These are phyloP conservation scores for Erysimum cheiri DNA, from an alignment of 441 rosid species.

Conservation along the genomic window DNA sequence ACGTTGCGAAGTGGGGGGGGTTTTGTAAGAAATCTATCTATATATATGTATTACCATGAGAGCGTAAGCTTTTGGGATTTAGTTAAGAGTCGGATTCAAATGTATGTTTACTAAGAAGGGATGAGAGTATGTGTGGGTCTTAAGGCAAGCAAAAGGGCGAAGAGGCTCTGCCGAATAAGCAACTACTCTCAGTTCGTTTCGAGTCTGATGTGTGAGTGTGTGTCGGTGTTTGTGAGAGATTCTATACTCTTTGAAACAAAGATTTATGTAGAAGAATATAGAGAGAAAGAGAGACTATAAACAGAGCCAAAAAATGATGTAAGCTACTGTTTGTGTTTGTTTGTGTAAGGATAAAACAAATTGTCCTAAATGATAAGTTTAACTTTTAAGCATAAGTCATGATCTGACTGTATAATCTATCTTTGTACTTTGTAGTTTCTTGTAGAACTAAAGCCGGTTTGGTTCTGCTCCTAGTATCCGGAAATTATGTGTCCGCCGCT, in stretches of 20 bases:
- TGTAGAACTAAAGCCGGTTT: neutral
- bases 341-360: conserved; percentile 32
- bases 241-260: conserved; percentile 35
- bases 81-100: conserved; percentile 39
- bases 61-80: conserved; percentile 49
- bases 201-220: conserved; percentile 43
- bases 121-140: conserved; percentile 26
- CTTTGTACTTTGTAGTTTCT: neutral
- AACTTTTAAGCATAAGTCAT: neutral
- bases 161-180: conserved; percentile 44
- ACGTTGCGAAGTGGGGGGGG: conserved; percentile 22
- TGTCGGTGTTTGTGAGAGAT: conserved; percentile 43
- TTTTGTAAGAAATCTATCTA: conserved; percentile 33
- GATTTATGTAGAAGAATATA: conserved; percentile 40
- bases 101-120: conserved; percentile 40
- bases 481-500: neutral
- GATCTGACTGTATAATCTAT: neutral
- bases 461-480: neutral
- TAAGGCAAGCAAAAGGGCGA: conserved; percentile 38
- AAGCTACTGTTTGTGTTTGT: conserved; percentile 40
- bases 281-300: conserved; percentile 20
- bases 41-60: conserved; percentile 36
- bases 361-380: conserved; percentile 24
- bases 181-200: conserved; percentile 25
- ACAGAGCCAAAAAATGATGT: conserved; percentile 23